Base-by-base conservation (phyloP, 2,329 filamentous ascomycete genomes). In the Didymella segeticola region DNA sequence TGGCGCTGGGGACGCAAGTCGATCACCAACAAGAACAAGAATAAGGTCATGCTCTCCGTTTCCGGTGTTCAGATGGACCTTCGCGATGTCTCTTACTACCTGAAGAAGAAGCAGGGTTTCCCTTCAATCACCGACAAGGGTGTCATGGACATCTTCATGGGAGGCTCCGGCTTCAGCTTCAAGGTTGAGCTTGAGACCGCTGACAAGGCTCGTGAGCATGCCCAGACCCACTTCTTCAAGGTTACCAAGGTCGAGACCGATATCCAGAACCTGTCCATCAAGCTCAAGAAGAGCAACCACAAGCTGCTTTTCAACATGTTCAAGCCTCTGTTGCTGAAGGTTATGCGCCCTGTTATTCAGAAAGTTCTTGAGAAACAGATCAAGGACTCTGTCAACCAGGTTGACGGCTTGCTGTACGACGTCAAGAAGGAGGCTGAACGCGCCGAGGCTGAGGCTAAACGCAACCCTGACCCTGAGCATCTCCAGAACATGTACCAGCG, bases 31-130 rank as follows among this genome's bases (percentile, higher is more conserved):
- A 91, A 88, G 81, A 88, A 86, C 75, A 88, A 90, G 77, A 93
- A 96, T 77, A 88, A 88, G 75, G 81, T 93, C 62, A 91, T 95
- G 81, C 82, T 98, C 58, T 89, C 91, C 57, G 89, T 95, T 3
- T 89, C 90, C 20, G 93, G 95, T 47, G 83, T 99, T 33, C 95
- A 99, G 80, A 92, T 93, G 81, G 95, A 99, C 64, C 82, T 98
- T 37, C 60, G 76, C 26, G 72, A 75, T 49, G 91, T 99, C 58
- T 91, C 90, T 75, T 98, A 93, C 83, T 93, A 98, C 76, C 83
- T 99, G 78, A 95, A 95, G 80, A 90, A 89, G 78, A 98, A 99
- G 85, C 80, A 92, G 68, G 93, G 95, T 8, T 97, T 97, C 82
- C 93, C 93, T 3, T 84, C 87, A 12, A 81, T 98, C 73, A 92